Evolutionary conservation across 148 eudicot species (phyloP), one percentile per base, ranked within the genome.

Genomic region (Silene latifolia): DNA sequence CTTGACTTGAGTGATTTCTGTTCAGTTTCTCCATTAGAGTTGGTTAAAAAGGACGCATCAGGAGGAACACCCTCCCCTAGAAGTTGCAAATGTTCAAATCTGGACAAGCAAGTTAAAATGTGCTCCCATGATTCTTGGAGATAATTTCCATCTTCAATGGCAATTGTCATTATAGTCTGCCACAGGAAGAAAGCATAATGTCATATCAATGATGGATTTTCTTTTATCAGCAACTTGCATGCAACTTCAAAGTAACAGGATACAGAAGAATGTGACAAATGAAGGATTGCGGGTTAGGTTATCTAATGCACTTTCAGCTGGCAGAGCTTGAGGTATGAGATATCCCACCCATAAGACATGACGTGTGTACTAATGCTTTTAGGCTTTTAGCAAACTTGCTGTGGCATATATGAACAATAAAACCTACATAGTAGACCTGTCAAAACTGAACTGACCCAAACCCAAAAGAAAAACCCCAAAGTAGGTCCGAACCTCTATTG

Each of bases 81-180:
- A 71, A 95, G 87, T 85, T 95, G 99, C 80, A 95, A 86, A 87
- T 95, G 93, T 83, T 95, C 99, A 88, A 95, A 95, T 80, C 99
- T 89, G 72, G 99, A 95, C 72, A 95, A 82, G 80, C 97, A 92
- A 57, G 97, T 95, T 76, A 95, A 84, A 65, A 95, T 92, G 80
- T 95, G 99, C 83, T 95, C 99, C 99, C 99, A 95, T 63, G 97
- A 85, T 83, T 95, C 99, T 80, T 95, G 92, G 77, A 95, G 94
- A 83, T 86, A 78, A 82, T 95, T 92, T 73, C 96, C 99, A 80
- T 92, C 96, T 82, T 89, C 97, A 81, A 95, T 89, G 69, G 99
- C 99, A 73, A 95, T 87, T 23, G 97, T 80, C 82, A 95, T 90
- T 48, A 92, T 95, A 60, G 97, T 91, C 99, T 95, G 89, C 73